Base-by-base conservation (phyloP, 768 basidiomycete species). In the Leccinum subgranulosum region DNA sequence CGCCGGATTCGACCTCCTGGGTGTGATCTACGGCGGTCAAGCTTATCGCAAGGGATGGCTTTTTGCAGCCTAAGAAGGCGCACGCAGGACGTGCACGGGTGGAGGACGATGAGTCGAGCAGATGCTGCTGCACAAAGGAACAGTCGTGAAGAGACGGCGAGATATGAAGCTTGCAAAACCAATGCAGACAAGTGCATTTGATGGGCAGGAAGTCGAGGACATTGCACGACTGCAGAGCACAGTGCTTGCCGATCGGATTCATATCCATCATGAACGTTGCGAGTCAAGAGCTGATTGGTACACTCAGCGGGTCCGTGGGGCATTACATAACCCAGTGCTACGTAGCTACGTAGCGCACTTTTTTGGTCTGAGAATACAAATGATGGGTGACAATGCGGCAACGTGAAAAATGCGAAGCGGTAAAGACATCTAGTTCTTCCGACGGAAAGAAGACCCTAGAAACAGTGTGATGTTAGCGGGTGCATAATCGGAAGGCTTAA, bases 391-490 rank as follows among this genome's bases (percentile, higher is more conserved):
- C 33, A 54, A 59, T 53, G 57, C 51, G 27, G 56, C 29, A 43
- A 27, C n/a, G 41, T 10, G 21, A 53, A n/a, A 33, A 34, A 52
- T 39, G 48, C 33, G 50, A 49, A 21, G 50, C 21, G 31, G 48
- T 55, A 41, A 11, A 28, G 45, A 50, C 27, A 45, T 58, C 72
- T 82, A 92, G 81, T 88, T 90, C 85, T 98, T 98, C 83, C 89
- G 86, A 77, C 96, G 92, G 90, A 94, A 98, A 61, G 95, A 98
- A 78, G 89, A 95, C 63, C 96, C 94, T 96, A 73, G 34, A 54
- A 21, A n/a, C 4, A 57, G 53, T 33, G 53, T 49, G 58, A 60
- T 50, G 56, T 63, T 48, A 64, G 63, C 36, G 48, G 17, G 27
- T 19, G 29, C 12, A 49, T 39, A 21, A 12, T 27, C 23, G 53